Evolutionary conservation across 208 protist species (phyloP).

Genomic region (Acanthamoeba castellanii): DNA sequence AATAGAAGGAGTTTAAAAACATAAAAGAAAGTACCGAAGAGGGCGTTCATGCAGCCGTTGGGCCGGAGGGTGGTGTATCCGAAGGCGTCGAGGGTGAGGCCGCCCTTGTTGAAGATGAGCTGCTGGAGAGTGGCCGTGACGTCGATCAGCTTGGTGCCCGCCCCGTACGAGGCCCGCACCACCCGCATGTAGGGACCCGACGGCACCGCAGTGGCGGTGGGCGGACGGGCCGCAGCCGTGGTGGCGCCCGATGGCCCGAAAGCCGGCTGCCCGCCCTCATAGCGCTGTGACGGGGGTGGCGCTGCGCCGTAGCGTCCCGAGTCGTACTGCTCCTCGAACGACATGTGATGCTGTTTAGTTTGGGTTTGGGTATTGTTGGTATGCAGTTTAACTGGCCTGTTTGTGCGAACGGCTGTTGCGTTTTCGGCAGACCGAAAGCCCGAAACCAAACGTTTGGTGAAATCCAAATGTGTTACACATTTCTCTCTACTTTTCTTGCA

Average conservation of each 20-base stretch:
- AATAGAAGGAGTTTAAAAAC: not conserved
- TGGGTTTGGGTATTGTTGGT: too few relatives aligned
- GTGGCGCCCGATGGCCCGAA: not conserved
- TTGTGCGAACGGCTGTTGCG: too few relatives aligned
- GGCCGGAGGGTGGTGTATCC: conserved; percentile 3
- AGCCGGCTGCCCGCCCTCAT: not conserved
- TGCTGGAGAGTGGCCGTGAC: conserved; percentile 58
- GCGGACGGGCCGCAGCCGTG: not conserved
- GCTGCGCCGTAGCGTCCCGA: not conserved
- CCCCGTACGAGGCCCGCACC: conserved; percentile 27
- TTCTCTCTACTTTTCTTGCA: too few relatives aligned
- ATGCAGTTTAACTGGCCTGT: too few relatives aligned
- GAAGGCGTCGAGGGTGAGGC: conserved; percentile 59
- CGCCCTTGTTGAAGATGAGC: conserved; percentile 50
- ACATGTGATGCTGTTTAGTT: not conserved
- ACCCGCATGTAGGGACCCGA: conserved; percentile 12
- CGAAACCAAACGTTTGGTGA: too few relatives aligned
- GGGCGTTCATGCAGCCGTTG: conserved; percentile 65
- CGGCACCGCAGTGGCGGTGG: not conserved
- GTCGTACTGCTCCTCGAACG: conserved; percentile 47
- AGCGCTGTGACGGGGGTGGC: not conserved
- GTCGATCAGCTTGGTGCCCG: conserved; percentile 11
- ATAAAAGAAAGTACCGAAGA: conserved; percentile 14
- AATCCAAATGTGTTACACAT: too few relatives aligned
- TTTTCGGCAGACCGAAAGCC: too few relatives aligned